Conservation (phyloP, 768 basidiomycete species). For the Hypholoma sublateritium region DNA sequence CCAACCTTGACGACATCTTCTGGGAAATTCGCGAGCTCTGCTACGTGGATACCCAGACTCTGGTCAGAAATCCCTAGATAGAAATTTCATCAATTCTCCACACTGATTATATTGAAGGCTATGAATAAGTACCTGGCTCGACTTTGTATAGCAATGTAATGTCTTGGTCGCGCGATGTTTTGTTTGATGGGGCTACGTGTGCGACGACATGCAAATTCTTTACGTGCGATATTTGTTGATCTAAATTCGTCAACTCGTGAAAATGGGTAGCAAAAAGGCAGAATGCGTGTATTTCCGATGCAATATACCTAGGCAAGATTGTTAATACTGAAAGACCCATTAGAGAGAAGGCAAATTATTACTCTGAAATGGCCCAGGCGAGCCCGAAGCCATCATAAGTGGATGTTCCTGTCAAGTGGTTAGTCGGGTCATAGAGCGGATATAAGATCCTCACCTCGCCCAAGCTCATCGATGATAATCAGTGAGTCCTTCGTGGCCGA, state of each 20-base stretch:
- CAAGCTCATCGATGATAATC: slow-evolving; percentile 97
- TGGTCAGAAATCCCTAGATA: slow-evolving; percentile 75
- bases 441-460: slow-evolving; percentile 55
- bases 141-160: slow-evolving; percentile 96
- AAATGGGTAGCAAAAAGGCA: slow-evolving; percentile 98
- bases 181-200: slow-evolving; percentile 81
- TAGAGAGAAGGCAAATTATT: slow-evolving; percentile 20
- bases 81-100: not conserved
- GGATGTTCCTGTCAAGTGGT: slow-evolving; percentile 68
- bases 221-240: slow-evolving; percentile 83
- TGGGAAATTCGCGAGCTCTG: slow-evolving; percentile 96
- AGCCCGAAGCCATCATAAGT: slow-evolving; percentile 98
- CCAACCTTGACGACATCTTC: slow-evolving; percentile 81
- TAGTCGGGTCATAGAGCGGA: not conserved
- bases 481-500: slow-evolving; percentile 90
- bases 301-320: slow-evolving; percentile 70
- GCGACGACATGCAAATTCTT: slow-evolving; percentile 96
- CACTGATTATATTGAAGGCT: not conserved
- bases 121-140: slow-evolving; percentile 65
- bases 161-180: slow-evolving; percentile 62
- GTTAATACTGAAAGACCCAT: not conserved
- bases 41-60: slow-evolving; percentile 98
- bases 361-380: slow-evolving; percentile 99
- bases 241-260: slow-evolving; percentile 92
- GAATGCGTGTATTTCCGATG: slow-evolving; percentile 88